A percentile compares a stretch with the other conserved stretches of the same genome.
These are phyloP conservation scores for Phalaenopsis hybrid DNA, from an alignment of 116 monocot species.

Conservation along the genomic window DNA sequence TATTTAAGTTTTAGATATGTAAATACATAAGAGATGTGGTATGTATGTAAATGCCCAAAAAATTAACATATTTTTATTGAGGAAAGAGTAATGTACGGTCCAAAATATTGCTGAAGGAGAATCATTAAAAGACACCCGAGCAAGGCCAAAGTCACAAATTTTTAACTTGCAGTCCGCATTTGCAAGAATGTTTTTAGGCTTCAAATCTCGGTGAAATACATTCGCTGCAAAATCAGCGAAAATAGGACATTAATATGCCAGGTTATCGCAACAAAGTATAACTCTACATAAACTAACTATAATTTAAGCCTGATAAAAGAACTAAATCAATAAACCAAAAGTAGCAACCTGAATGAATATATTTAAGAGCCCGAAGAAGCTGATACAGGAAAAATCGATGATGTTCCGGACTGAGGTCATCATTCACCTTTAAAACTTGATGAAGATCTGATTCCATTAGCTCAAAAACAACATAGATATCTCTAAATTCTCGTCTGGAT, in stretches of 20 bases:
- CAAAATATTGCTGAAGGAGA: conserved; percentile 19
- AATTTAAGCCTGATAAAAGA: not conserved
- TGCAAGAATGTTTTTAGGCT: conserved; percentile 33
- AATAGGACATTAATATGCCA: not conserved
- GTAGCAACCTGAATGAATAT: conserved; percentile 24
- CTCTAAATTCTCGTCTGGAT: conserved; percentile 24
- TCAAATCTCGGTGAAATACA: conserved; percentile 37
- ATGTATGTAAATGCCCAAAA: too few species aligned
- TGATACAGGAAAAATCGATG: conserved; percentile 29
- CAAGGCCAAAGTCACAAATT: conserved; percentile 26
- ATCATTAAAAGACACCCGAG: conserved; percentile 13
- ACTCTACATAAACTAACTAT: not conserved
- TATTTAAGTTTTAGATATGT: too few species aligned
- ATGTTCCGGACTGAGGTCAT: conserved; percentile 25
- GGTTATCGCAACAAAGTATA: not conserved
- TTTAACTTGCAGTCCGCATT: conserved; percentile 33
- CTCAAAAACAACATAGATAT: conserved; percentile 29
- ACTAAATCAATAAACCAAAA: not conserved
- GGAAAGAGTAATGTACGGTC: conserved; percentile 6
- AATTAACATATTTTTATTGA: not conserved
- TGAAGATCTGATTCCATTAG: conserved; percentile 32
- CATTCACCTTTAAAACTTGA: conserved; percentile 29
- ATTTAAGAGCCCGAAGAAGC: conserved; percentile 26
- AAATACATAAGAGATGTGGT: too few species aligned
- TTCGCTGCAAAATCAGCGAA: conserved; percentile 12